A percentile compares a stretch with the other conserved stretches of the same genome.
These are phyloP conservation scores for Borovskyia barvae DNA, from an alignment of 208 protist species.

Conservation along the genomic window DNA sequence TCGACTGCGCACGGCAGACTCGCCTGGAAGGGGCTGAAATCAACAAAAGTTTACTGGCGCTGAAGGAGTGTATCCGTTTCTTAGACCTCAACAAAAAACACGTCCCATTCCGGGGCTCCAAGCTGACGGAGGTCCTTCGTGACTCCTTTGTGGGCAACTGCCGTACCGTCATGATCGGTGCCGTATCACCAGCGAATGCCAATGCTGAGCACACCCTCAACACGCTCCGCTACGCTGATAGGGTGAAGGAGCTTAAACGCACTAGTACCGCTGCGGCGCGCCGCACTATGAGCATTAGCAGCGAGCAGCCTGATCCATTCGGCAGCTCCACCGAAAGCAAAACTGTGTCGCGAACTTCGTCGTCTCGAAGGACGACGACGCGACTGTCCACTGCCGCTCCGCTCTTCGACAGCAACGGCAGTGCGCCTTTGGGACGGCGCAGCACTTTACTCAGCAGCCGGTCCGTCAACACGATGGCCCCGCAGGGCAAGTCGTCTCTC, in stretches of 20 bases:
- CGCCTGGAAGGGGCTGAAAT: conserved; percentile 89
- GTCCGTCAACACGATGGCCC: conserved; percentile 16
- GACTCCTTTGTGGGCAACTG: conserved; percentile 90
- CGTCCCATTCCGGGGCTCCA: conserved; percentile 92
- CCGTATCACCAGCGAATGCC: conserved; percentile 78
- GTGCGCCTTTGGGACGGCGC: conserved; percentile 1
- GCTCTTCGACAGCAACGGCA: conserved; percentile 1
- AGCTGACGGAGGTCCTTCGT: conserved; percentile 91
- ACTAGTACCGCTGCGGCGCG: conserved; percentile 17
- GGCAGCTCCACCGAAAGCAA: conserved; percentile 23
- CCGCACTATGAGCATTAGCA: conserved; percentile 17
- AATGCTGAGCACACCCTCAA: conserved; percentile 82
- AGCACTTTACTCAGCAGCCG: conserved; percentile 23
- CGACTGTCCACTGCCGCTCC: conserved; percentile 10
- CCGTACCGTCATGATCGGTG: conserved; percentile 93
- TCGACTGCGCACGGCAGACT: conserved; percentile 79
- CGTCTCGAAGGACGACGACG: background rate
- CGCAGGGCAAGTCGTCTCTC: conserved; percentile 1
- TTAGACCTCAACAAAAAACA: conserved; percentile 73
- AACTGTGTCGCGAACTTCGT: no score
- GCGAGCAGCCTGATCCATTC: conserved; percentile 33
- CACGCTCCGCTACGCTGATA: conserved; percentile 80
- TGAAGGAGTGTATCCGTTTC: conserved; percentile 87
- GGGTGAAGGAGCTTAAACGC: conserved; percentile 91
- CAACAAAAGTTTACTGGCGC: conserved; percentile 86